Evolutionary conservation across 495 filamentous ascomycete genomes (phyloP).

Genomic region (Letharia lupina): DNA sequence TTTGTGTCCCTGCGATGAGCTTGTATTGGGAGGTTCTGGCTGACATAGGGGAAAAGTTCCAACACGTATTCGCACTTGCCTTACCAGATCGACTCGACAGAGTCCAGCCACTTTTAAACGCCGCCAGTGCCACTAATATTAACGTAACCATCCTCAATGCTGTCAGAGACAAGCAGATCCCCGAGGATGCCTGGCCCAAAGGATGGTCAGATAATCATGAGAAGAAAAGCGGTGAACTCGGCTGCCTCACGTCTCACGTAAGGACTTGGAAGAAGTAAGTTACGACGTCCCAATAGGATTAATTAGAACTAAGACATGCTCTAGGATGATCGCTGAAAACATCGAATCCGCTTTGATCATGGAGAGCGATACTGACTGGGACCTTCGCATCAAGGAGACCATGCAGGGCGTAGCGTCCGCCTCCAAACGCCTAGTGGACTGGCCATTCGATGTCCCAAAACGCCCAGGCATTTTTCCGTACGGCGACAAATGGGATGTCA

Average conservation of each 20-base stretch:
- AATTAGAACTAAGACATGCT: neutral
- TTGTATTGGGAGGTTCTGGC: neutral
- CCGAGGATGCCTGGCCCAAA: constrained; percentile 14
- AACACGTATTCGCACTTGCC: constrained; percentile 17
- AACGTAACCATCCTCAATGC: constrained; percentile 21
- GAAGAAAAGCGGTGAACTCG: constrained; percentile 15
- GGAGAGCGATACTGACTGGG: constrained; percentile 44
- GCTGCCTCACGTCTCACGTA: constrained; percentile 22
- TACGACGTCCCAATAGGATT: neutral
- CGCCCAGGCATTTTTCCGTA: constrained; percentile 25
- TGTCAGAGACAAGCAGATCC: constrained; percentile 20
- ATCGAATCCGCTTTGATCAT: constrained; percentile 37
- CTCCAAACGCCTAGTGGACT: constrained; percentile 46
- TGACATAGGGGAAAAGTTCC: constrained; percentile 12
- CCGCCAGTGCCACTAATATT: constrained; percentile 21
- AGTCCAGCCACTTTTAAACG: constrained; percentile 16
- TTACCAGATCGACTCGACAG: constrained; percentile 18
- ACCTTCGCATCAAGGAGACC: constrained; percentile 34
- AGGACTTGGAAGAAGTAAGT: constrained; percentile 21
- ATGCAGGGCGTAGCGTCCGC: constrained; percentile 38
- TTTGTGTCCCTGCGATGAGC: neutral
- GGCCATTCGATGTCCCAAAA: constrained; percentile 21
- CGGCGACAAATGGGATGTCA: constrained; percentile 29
- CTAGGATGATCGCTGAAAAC: constrained; percentile 33
- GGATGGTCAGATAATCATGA: constrained; percentile 13